phyloP scores from a whole-genome alignment of 176 grass and related monocot species.

The Neostapfia colusana region DNA sequence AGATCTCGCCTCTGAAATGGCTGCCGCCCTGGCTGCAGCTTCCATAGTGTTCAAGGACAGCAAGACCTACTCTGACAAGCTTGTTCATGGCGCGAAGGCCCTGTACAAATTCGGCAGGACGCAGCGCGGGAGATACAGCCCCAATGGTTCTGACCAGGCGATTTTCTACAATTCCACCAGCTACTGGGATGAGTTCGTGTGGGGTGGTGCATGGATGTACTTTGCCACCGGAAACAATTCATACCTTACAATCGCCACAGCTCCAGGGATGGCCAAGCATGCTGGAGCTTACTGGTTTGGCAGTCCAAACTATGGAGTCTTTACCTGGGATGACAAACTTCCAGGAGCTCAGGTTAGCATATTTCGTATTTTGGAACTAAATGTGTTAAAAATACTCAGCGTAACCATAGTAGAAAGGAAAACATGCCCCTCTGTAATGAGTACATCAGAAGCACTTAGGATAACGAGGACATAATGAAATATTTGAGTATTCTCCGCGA shows the following conservation, averaged over 20 bases:
- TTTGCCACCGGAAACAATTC: constrained; percentile 86
- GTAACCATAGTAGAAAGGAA: constrained; percentile 12
- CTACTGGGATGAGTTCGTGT: constrained; percentile 95
- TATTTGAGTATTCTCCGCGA: not conserved
- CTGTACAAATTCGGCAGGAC: constrained; percentile 81
- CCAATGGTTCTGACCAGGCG: constrained; percentile 65
- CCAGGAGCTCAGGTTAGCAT: constrained; percentile 72
- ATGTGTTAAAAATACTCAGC: not conserved
- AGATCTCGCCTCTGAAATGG: constrained; percentile 85
- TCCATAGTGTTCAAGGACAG: constrained; percentile 96
- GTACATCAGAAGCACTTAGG: constrained; percentile 18
- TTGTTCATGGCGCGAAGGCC: constrained; percentile 69
- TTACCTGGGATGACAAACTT: constrained; percentile 97
- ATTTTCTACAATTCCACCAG: constrained; percentile 90
- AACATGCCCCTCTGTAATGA: not conserved
- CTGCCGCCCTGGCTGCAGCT: constrained; percentile 80
- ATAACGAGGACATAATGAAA: constrained; percentile 17
- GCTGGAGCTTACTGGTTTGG: constrained; percentile 74
- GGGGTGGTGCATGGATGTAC: constrained; percentile 89
- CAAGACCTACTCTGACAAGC: constrained; percentile 82
- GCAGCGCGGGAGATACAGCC: constrained; percentile 65
- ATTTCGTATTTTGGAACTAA: constrained; percentile 18
- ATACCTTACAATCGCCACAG: constrained; percentile 70
- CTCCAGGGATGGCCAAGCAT: constrained; percentile 81
- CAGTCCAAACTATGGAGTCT: constrained; percentile 79